Evolutionary conservation across 108 stramenopile genomes (phyloP).

Genomic region (Conticribra guillardii): DNA sequence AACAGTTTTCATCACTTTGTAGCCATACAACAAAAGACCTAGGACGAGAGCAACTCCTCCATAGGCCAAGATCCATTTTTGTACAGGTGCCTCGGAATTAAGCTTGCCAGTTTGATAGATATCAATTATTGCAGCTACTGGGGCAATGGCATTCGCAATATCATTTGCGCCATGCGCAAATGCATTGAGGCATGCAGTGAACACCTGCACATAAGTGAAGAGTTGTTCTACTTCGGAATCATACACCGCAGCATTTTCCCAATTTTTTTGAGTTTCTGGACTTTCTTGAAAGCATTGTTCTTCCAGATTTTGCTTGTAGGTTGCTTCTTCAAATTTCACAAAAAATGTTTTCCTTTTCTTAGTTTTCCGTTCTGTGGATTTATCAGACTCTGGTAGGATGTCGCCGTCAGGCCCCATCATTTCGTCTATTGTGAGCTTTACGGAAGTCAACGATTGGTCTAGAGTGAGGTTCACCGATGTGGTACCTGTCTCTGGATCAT

Average conservation of each 20-base stretch:
- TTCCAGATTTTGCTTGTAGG: slow-evolving; percentile 29
- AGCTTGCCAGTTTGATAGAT: slow-evolving; percentile 55
- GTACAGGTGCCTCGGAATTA: slow-evolving; percentile 32
- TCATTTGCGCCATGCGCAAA: slow-evolving; percentile 85
- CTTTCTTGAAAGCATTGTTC: slow-evolving; percentile 34
- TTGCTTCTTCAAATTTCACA: background rate
- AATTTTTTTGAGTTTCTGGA: slow-evolving; percentile 49
- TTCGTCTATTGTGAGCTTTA: background rate
- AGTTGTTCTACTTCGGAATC: slow-evolving; percentile 55
- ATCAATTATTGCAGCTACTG: slow-evolving; percentile 58
- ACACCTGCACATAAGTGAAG: slow-evolving; percentile 73
- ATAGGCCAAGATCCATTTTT: slow-evolving; percentile 61
- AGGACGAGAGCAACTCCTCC: slow-evolving; percentile 66
- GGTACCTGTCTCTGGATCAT: background rate
- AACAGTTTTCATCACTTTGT: slow-evolving; percentile 53
- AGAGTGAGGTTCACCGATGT: background rate
- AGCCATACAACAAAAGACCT: slow-evolving; percentile 65
- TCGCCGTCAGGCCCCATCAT: background rate
- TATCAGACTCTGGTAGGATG: background rate
- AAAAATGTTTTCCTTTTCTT: background rate
- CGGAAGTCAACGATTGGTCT: background rate
- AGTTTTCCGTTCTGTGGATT: background rate
- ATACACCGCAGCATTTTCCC: slow-evolving; percentile 56
- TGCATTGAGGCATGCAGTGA: slow-evolving; percentile 69
- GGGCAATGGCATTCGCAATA: slow-evolving; percentile 73